Evolutionary conservation across 805 yeast genomes (phyloP), one percentile per base, ranked within the genome.

Genomic region (Sugiyamaella smithiae): DNA sequence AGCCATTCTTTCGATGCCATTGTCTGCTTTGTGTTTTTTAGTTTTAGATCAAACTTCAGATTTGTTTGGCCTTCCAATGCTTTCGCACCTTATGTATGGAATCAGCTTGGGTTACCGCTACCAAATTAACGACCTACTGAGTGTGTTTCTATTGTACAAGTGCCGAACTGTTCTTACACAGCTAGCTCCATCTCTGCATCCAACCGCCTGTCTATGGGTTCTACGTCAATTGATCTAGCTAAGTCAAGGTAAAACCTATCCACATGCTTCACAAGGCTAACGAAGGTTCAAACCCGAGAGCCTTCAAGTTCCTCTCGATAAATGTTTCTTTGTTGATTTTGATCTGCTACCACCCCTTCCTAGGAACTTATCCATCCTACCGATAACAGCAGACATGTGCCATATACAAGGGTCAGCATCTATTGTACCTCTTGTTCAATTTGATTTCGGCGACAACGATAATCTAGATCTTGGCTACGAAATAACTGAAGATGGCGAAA

Each of bases 81-180:
- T 69, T 0, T 73, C 81, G 0, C 71, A 63, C 43, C 60, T 80
- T 7, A 57, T 80, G 48, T 70, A 73, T 54, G 84, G 84, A 0
- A 64, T 76, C 1, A 65, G 78, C 1, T 53, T 80, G 40, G 66
- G 73, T 23, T 77, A 75, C 44, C 25, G 41, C 20, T 19, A 16
- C 4, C 46, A 51, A 29, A 20, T 24, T 6, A 17, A 14, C 16
- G 19, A 25, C 7, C 20, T 47, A 4, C 35, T 40, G 5, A 29
- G 49, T 45, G 28, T 29, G 49, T n/a, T 3, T 11, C 33, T 20
- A 6, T 19, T n/a, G n/a, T n/a, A n/a, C n/a, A n/a, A n/a, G n/a
- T n/a, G n/a, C n/a, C n/a, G n/a, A n/a, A n/a, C n/a, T n/a, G n/a
- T n/a, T n/a, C n/a, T n/a, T n/a, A n/a, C n/a, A n/a, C n/a, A n/a